A percentile compares a stretch with the other conserved stretches of the same genome.
phyloP scores from a whole-genome alignment of 1,284 basidiomycete genomes.

The Ustilago hordei region DNA sequence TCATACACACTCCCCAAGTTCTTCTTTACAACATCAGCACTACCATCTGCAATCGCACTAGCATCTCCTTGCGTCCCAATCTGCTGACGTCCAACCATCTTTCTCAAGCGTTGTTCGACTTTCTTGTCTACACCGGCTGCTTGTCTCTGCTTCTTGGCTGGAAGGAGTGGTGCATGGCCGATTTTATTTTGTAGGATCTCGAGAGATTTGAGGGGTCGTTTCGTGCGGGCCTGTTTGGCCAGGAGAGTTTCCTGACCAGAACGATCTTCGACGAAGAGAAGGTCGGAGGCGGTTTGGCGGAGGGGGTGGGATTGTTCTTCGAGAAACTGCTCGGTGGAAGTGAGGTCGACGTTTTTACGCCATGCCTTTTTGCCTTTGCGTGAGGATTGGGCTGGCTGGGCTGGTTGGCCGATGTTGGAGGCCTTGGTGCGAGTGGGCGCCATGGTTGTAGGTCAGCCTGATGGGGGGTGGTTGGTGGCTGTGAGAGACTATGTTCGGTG shows the following conservation, averaged over 20 bases:
- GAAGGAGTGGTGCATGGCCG: conserved; percentile 74
- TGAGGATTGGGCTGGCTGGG: conserved; percentile 75
- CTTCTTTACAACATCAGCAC: conserved; percentile 34
- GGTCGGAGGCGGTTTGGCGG: conserved; percentile 34
- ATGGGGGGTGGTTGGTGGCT: not conserved
- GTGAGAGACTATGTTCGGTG: not conserved
- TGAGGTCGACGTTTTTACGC: conserved; percentile 79
- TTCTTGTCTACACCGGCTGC: conserved; percentile 51
- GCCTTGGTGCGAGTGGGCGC: conserved; percentile 35
- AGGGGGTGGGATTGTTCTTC: conserved; percentile 56
- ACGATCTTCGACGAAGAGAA: conserved; percentile 66
- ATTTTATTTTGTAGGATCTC: conserved; percentile 86
- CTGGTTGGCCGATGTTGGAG: conserved; percentile 39
- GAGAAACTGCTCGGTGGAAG: conserved; percentile 53
- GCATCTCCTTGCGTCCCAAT: conserved; percentile 24
- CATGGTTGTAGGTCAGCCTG: conserved; percentile 16
- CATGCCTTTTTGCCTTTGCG: conserved; percentile 91
- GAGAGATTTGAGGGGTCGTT: conserved; percentile 78
- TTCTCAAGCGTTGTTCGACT: conserved; percentile 44
- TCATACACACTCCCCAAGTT: conserved; percentile 30
- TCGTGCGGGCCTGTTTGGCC: conserved; percentile 59
- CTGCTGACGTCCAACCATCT: conserved; percentile 44
- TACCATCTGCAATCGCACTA: conserved; percentile 17
- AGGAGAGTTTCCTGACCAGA: conserved; percentile 70
- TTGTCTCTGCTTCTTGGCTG: conserved; percentile 72